Base-by-base conservation (phyloP, 345 rosid species). In the Acer campestre region DNA sequence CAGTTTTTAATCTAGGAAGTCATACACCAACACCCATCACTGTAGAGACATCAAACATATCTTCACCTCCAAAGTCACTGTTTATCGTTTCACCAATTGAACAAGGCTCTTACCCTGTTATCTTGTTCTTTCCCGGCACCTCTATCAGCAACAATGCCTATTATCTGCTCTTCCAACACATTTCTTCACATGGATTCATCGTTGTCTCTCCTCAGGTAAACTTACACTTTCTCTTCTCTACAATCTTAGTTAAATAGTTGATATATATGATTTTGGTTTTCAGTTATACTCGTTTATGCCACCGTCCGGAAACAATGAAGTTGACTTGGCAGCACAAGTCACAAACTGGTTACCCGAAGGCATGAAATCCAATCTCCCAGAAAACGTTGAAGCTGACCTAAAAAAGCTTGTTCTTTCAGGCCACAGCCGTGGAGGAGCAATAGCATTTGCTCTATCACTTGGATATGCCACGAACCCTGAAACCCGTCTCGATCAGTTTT, bases 141-240 rank as follows among this genome's bases (percentile, higher is more conserved):
- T 74, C 14, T 46, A 58, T 82, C 25, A 11, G 3, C 2, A 86
- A 77, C 76, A 9, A 58, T 51, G 73, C 61, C 80, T 88, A 86
- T 67, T 55, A 83, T n/a, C 61, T 74, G 31, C 80, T 88, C 65
- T 73, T 84, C 17, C 31, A 64, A 1, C 84, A 61, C 71, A 73
- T 86, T 6, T 77, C 88, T 63, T 88, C 88, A 13, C 82, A 88
- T 68, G 91, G 89, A 13, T 86, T 80, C 80, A 84, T 86, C 29
- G 18, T 88, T 40, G 86, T 86, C 10, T 85, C 91, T 76, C 91
- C 89, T 56, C 91, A 79, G 89, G 91, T 84, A 79, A 22, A 29
- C 0, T 1, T 53, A 35, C 53, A 12, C 4, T 7, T 68, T 2
- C 13, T 12, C 20, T 31, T 11, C 38, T 55, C 1, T 59, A 10